Evolutionary conservation across 2,329 filamentous ascomycete species (phyloP).

Genomic region (Fusarium scirpi): DNA sequence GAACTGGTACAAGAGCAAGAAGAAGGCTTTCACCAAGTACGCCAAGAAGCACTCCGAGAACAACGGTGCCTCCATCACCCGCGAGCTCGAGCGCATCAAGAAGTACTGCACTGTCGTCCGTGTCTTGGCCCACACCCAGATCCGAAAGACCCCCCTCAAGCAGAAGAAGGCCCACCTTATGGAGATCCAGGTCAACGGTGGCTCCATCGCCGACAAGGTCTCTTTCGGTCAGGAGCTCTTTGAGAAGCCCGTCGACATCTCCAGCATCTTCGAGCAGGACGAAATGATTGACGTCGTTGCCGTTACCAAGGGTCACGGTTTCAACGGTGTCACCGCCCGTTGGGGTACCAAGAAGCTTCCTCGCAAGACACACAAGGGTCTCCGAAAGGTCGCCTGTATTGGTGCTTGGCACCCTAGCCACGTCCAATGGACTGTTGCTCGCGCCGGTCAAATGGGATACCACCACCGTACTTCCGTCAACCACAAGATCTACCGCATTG

Average conservation of each 20-base stretch:
- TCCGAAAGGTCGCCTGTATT: conserved; percentile 99
- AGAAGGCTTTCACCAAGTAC: conserved; percentile 99
- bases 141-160: conserved; percentile 99
- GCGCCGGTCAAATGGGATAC: conserved; percentile 99
- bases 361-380: conserved; percentile 99
- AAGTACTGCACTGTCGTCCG: conserved; percentile 99
- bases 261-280: conserved; percentile 97
- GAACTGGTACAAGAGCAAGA: conserved; percentile 99
- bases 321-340: conserved; percentile 94
- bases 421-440: conserved; percentile 99
- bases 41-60: conserved; percentile 99
- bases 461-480: conserved; percentile 99
- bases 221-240: conserved; percentile 94
- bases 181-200: conserved; percentile 99
- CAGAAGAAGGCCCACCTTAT: conserved; percentile 99
- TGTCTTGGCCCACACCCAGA: conserved; percentile 98
- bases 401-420: conserved; percentile 99
- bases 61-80: conserved; percentile 89
- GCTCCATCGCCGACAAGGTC: conserved; percentile 95
- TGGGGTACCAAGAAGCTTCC: conserved; percentile 99
- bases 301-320: conserved; percentile 99
- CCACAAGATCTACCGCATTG: conserved; percentile 99
- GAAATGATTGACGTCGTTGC: conserved; percentile 99
- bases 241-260: conserved; percentile 97
- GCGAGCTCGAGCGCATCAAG: conserved; percentile 99